A percentile compares a stretch with the other conserved stretches of the same genome.
These are phyloP conservation scores for Hippophae tibetana DNA, from an alignment of 306 rosid species.

Conservation along the genomic window DNA sequence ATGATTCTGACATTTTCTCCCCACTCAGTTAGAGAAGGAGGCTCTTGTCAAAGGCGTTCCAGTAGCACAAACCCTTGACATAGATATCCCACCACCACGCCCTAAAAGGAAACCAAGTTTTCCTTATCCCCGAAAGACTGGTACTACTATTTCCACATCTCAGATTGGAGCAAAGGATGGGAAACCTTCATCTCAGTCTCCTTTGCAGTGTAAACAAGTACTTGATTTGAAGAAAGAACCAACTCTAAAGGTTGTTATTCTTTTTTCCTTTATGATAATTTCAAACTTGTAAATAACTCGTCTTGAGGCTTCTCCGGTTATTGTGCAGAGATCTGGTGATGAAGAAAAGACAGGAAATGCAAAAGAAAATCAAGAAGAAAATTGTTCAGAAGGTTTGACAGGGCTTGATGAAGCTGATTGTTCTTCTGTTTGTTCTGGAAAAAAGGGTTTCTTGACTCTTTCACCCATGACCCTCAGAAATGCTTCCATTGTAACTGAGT, in stretches of 20 bases:
- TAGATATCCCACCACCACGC: slow-evolving; percentile 96
- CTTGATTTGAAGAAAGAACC: slow-evolving; percentile 68
- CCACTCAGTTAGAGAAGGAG: slow-evolving; percentile 80
- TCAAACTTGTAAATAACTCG: slow-evolving; percentile 4
- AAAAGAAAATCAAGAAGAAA: slow-evolving; percentile 44
- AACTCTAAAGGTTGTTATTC: slow-evolving; percentile 50
- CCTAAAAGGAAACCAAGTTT: slow-evolving; percentile 87
- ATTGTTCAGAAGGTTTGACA: slow-evolving; percentile 39
- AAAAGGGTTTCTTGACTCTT: slow-evolving; percentile 29
- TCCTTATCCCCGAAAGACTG: slow-evolving; percentile 90
- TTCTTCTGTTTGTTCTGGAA: slow-evolving; percentile 55
- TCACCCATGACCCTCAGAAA: slow-evolving; percentile 30
- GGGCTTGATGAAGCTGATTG: slow-evolving; percentile 46
- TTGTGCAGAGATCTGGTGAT: slow-evolving; percentile 38
- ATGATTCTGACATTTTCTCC: slow-evolving; percentile 18
- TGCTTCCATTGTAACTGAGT: slow-evolving; percentile 40
- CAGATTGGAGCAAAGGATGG: slow-evolving; percentile 58
- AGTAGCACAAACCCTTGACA: slow-evolving; percentile 58
- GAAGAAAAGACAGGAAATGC: slow-evolving; percentile 36
- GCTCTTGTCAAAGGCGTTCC: slow-evolving; percentile 71
- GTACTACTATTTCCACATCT: slow-evolving; percentile 31
- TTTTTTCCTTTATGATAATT: slow-evolving; percentile 6
- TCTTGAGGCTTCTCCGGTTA: slow-evolving; percentile 11
- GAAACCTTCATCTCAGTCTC: slow-evolving; percentile 40
- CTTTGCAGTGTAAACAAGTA: slow-evolving; percentile 39